phyloP scores from a whole-genome alignment of 192 early-diverging fungal species.

The Coemansia sp. region DNA sequence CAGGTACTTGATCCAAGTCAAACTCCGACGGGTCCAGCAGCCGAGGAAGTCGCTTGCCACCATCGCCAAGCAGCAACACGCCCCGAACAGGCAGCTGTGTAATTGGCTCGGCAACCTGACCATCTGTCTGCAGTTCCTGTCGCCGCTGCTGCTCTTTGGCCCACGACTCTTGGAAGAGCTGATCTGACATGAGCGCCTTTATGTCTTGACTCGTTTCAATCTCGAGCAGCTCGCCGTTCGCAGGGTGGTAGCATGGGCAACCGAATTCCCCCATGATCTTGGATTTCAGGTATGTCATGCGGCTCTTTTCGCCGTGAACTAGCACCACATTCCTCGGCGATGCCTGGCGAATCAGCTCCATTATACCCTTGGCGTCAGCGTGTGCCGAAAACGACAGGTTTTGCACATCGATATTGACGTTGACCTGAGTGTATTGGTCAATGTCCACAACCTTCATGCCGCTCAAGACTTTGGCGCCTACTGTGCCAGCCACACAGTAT shows the following conservation, averaged over 20 bases:
- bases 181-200: constrained; percentile 54
- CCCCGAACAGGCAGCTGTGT: constrained; percentile 44
- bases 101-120: constrained; percentile 16
- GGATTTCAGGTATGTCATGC: constrained; percentile 82
- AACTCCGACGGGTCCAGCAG: constrained; percentile 48
- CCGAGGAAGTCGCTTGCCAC: constrained; percentile 28
- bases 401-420: constrained; percentile 89
- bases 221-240: constrained; percentile 78
- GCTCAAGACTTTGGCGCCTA: constrained; percentile 89
- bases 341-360: constrained; percentile 90
- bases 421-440: constrained; percentile 70
- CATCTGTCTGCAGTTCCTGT: constrained; percentile 3
- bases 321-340: constrained; percentile 86
- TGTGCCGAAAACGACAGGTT: constrained; percentile 97
- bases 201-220: constrained; percentile 69
- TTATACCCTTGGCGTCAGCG: constrained; percentile 96
- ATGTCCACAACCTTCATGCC: constrained; percentile 85
- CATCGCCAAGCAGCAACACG: constrained; percentile 39
- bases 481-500: constrained; percentile 95
- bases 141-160: constrained; percentile 31
- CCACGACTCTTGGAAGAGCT: constrained; percentile 48
- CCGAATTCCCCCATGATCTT: constrained; percentile 81
- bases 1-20: constrained; percentile 30
- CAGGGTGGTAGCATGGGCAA: constrained; percentile 81
- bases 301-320: constrained; percentile 90